Percentiles rank a stretch among this genome's conserved stretches.
phyloP scores from a whole-genome alignment of 306 rosid species.

The Quercus alba region DNA sequence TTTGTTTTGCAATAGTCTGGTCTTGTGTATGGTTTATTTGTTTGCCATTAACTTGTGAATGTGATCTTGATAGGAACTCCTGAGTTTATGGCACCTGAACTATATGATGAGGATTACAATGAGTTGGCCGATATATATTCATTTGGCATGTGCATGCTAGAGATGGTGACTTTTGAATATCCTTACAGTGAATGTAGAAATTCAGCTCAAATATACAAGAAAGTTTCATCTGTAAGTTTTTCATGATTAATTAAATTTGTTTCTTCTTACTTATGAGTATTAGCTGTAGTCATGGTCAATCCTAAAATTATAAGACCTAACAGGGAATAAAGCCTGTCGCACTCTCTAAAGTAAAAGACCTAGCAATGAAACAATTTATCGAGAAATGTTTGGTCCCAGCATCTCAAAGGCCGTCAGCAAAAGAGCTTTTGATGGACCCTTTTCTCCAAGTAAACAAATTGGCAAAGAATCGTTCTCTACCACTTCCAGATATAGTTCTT shows the following conservation, averaged over 20 bases:
- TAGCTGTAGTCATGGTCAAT: too few relatives aligned
- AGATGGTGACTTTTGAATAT: slow-evolving; percentile 94
- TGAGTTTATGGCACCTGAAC: slow-evolving; percentile 99
- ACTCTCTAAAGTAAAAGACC: slow-evolving; percentile 67
- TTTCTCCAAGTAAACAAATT: slow-evolving; percentile 55
- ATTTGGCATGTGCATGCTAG: slow-evolving; percentile 90
- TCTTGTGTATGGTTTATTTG: too few relatives aligned
- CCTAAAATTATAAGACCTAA: too few relatives aligned
- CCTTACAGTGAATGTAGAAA: slow-evolving; percentile 88
- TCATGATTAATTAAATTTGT: slow-evolving; percentile 11
- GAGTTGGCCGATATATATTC: slow-evolving; percentile 88
- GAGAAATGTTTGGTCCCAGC: slow-evolving; percentile 86
- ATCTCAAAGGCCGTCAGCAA: slow-evolving; percentile 71
- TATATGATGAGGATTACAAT: slow-evolving; percentile 88
- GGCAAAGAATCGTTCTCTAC: slow-evolving; percentile 22
- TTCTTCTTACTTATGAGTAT: neutral
- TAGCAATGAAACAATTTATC: slow-evolving; percentile 57
- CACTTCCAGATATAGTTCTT: slow-evolving; percentile 46
- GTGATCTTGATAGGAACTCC: slow-evolving; percentile 63
- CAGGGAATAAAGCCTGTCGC: slow-evolving; percentile 92
- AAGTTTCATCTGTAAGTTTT: slow-evolving; percentile 73
- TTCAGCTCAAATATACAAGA: slow-evolving; percentile 90
- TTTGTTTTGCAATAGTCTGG: neutral
- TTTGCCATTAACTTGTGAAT: too few relatives aligned
- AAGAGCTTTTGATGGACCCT: slow-evolving; percentile 77